These are phyloP conservation scores for Xylaria scruposa DNA, from an alignment of 495 filamentous ascomycete genomes.

Conservation along the genomic window DNA sequence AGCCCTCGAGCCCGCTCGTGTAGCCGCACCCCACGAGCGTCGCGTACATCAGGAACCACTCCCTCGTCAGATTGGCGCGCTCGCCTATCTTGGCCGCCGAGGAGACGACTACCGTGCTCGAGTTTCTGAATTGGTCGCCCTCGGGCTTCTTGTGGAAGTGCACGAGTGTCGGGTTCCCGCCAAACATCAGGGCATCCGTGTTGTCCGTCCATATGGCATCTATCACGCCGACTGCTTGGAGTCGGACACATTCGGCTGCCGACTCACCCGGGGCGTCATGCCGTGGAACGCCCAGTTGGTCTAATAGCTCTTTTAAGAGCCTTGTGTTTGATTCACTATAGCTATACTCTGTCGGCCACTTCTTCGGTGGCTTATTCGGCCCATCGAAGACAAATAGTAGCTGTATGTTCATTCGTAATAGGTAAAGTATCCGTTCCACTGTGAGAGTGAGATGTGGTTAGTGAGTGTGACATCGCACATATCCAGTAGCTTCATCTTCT, in stretches of 20 bases:
- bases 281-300: conserved; percentile 35
- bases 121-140: conserved; percentile 30
- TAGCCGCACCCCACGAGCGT: conserved; percentile 35
- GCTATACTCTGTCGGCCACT: conserved; percentile 27
- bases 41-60: conserved; percentile 33
- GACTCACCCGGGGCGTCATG: conserved; percentile 41
- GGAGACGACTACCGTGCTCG: conserved; percentile 27
- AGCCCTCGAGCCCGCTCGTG: conserved; percentile 16
- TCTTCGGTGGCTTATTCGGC: conserved; percentile 26
- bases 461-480: not conserved
- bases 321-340: conserved; percentile 31
- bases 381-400: conserved; percentile 43
- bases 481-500: not conserved
- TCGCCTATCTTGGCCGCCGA: conserved; percentile 23
- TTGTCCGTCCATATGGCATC: conserved; percentile 43
- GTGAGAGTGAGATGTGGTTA: conserved; percentile 6
- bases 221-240: conserved; percentile 35
- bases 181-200: conserved; percentile 38
- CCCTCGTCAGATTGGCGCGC: conserved; percentile 25
- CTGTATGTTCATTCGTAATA: conserved; percentile 40
- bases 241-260: conserved; percentile 40
- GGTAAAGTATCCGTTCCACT: conserved; percentile 32
- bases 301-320: conserved; percentile 36
- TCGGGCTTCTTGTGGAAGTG: conserved; percentile 31
- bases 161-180: conserved; percentile 33